Conservation (phyloP, 306 rosid species). For the Cyclanthera cordifolia region DNA sequence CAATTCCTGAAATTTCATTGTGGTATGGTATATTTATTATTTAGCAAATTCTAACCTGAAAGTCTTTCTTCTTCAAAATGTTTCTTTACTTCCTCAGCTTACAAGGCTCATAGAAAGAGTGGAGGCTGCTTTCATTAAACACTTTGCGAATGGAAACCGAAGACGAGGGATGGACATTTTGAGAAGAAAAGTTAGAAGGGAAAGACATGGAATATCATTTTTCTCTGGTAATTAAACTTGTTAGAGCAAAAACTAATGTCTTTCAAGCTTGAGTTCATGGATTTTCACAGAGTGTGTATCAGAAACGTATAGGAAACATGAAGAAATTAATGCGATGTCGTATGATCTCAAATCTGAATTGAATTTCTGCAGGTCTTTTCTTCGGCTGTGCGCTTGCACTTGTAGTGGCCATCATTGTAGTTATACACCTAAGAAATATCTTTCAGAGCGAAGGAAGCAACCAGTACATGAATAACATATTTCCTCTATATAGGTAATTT, state of each 20-base stretch:
- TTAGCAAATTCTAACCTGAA: no score
- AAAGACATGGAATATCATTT: conserved; percentile 40
- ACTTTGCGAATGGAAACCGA: conserved; percentile 40
- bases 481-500: conserved; percentile 63
- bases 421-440: conserved; percentile 47
- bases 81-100: conserved; percentile 30
- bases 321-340: no score
- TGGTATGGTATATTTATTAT: no score
- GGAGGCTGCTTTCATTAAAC: conserved; percentile 48
- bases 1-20: background rate
- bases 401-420: conserved; percentile 30
- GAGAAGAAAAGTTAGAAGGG: conserved; percentile 39
- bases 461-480: conserved; percentile 45
- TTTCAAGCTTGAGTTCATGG: background rate
- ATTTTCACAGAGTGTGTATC: background rate
- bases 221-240: conserved; percentile 27
- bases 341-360: background rate
- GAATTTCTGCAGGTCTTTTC: conserved; percentile 27
- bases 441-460: conserved; percentile 16
- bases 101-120: conserved; percentile 51
- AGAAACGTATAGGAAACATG: background rate
- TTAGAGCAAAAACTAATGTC: background rate
- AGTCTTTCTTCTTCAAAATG: background rate
- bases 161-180: conserved; percentile 36
- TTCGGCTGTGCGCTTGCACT: conserved; percentile 47